Conservation (phyloP, 164 flowering plant species). For the Paratinospora sagittata region DNA sequence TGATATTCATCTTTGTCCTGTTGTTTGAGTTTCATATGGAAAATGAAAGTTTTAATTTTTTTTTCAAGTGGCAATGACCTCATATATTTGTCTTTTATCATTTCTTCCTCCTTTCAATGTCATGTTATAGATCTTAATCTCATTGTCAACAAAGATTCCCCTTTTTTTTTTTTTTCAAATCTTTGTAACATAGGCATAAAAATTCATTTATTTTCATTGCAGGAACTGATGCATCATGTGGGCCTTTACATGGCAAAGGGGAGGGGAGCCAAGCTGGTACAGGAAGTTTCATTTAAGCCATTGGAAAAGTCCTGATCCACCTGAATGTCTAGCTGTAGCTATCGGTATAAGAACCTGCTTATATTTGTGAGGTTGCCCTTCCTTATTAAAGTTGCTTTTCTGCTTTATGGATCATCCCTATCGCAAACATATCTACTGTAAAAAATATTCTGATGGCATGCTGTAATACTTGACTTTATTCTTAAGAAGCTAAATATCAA, state of each 20-base stretch:
- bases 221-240: constrained; percentile 71
- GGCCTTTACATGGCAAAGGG: constrained; percentile 68
- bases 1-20: neutral
- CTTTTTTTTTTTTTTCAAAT: neutral
- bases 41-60: neutral
- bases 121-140: neutral
- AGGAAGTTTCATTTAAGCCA: constrained; percentile 29
- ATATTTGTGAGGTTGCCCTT: neutral
- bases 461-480: neutral
- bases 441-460: neutral
- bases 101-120: neutral
- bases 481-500: neutral
- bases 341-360: neutral
- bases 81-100: neutral
- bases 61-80: neutral
- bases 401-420: neutral
- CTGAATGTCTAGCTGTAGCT: neutral
- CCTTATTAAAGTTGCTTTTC: neutral
- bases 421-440: neutral
- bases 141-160: neutral
- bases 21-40: neutral
- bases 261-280: constrained; percentile 57
- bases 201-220: constrained; percentile 6
- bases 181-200: neutral
- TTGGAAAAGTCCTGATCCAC: constrained; percentile 10